Evolutionary conservation across 768 basidiomycete genomes (phyloP).

Genomic region (Suillus occidentalis): DNA sequence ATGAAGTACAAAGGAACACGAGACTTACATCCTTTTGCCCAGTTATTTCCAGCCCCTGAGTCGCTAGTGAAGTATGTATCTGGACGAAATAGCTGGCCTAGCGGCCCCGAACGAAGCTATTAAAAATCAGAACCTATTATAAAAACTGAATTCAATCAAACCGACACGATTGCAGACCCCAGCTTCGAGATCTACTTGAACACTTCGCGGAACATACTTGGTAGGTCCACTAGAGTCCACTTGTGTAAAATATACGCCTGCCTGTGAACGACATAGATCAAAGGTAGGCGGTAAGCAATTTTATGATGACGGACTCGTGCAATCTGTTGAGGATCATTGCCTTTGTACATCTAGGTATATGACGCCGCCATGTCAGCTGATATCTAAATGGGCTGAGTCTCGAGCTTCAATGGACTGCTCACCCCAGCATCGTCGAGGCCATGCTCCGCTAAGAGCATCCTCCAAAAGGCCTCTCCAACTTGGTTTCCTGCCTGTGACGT

Average conservation of each 20-base stretch:
- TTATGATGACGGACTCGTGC: slow-evolving; percentile 53
- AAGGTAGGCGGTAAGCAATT: not conserved
- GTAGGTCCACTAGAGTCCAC: slow-evolving; percentile 48
- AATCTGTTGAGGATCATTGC: slow-evolving; percentile 73
- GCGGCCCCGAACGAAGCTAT: slow-evolving; percentile 65
- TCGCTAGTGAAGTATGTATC: slow-evolving; percentile 76
- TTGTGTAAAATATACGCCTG: slow-evolving; percentile 81
- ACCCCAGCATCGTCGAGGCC: slow-evolving; percentile 76
- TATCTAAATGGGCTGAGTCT: slow-evolving; percentile 3
- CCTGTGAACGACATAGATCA: slow-evolving; percentile 38
- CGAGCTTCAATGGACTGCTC: slow-evolving; percentile 14
- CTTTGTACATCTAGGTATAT: slow-evolving; percentile 58
- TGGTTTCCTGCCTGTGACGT: slow-evolving; percentile 64
- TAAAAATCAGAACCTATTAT: slow-evolving; percentile 8
- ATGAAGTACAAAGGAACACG: slow-evolving; percentile 13
- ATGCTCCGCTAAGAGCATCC: slow-evolving; percentile 83
- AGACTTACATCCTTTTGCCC: slow-evolving; percentile 88
- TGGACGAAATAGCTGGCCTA: slow-evolving; percentile 81
- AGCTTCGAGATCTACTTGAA: slow-evolving; percentile 88
- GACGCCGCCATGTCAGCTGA: slow-evolving; percentile 15
- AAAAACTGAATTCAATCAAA: slow-evolving; percentile 9
- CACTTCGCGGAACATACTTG: slow-evolving; percentile 87
- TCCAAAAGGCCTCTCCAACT: slow-evolving; percentile 88
- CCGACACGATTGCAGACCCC: slow-evolving; percentile 80
- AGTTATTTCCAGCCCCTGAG: slow-evolving; percentile 84